Evolutionary conservation across 2,329 filamentous ascomycete species (phyloP).

Genomic region (Chrysosporium keratinophilum): DNA sequence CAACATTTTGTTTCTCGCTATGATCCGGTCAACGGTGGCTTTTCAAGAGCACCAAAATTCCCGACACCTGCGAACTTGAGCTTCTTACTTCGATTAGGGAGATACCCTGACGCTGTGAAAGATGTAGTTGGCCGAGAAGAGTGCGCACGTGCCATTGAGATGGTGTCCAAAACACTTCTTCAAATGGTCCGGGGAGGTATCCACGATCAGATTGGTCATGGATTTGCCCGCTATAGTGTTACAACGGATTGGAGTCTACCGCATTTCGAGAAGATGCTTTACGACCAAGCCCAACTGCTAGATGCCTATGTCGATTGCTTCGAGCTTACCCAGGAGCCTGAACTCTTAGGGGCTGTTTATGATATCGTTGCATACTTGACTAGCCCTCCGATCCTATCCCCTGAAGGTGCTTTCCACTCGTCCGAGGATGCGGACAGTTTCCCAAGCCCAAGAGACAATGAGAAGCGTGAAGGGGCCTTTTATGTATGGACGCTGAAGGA

Average conservation of each 20-base stretch:
- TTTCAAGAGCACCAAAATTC: slow-evolving; percentile 74
- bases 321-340: slow-evolving; percentile 54
- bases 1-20: slow-evolving; percentile 70
- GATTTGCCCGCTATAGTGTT: slow-evolving; percentile 76
- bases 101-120: slow-evolving; percentile 60
- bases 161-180: slow-evolving; percentile 70
- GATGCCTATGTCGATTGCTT: slow-evolving; percentile 80
- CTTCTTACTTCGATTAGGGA: slow-evolving; percentile 65
- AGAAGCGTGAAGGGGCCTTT: slow-evolving; percentile 83
- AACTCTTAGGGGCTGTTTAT: slow-evolving; percentile 67
- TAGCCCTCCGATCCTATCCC: slow-evolving; percentile 54
- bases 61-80: slow-evolving; percentile 75
- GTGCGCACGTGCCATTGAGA: slow-evolving; percentile 60
- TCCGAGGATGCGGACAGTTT: slow-evolving; percentile 85
- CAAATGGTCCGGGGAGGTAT: slow-evolving; percentile 65
- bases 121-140: slow-evolving; percentile 83
- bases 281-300: slow-evolving; percentile 80
- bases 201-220: slow-evolving; percentile 65
- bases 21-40: slow-evolving; percentile 68
- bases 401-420: slow-evolving; percentile 67
- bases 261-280: slow-evolving; percentile 95
- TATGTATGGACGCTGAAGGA: slow-evolving; percentile 91
- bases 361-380: slow-evolving; percentile 84
- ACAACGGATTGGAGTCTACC: slow-evolving; percentile 88
- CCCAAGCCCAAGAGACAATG: slow-evolving; percentile 60